Evolutionary conservation across 257 asterid species (phyloP).

Genomic region (Leptodermis oblonga): DNA sequence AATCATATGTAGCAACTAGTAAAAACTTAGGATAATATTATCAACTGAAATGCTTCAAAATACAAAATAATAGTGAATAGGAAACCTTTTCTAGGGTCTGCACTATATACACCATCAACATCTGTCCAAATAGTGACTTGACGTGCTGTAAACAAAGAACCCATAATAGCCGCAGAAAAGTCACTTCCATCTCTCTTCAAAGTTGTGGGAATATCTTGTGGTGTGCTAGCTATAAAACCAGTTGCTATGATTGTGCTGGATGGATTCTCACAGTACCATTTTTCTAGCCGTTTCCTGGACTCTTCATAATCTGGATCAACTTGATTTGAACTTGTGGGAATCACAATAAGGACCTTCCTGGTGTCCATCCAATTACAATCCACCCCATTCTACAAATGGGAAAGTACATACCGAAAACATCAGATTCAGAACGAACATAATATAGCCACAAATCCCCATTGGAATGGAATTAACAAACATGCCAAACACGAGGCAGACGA

Average conservation of each 20-base stretch:
- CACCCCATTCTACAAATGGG: constrained; percentile 58
- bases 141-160: constrained; percentile 80
- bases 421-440: constrained; percentile 6
- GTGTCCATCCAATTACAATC: constrained; percentile 92
- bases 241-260: constrained; percentile 80
- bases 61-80: constrained; percentile 11
- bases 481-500: neutral
- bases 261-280: constrained; percentile 71
- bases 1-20: constrained; percentile 1
- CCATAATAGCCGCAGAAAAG: constrained; percentile 98
- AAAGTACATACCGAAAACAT: constrained; percentile 12
- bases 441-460: neutral
- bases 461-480: neutral
- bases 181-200: constrained; percentile 99
- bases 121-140: constrained; percentile 99
- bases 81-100: constrained; percentile 96
- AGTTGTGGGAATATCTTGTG: constrained; percentile 88
- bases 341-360: constrained; percentile 88
- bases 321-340: constrained; percentile 73
- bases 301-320: constrained; percentile 93
- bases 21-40: neutral
- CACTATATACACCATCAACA: constrained; percentile 96
- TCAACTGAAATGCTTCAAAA: neutral
- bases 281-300: constrained; percentile 69
- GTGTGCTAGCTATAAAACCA: constrained; percentile 91